Base-by-base conservation (phyloP, 2,329 filamentous ascomycete genomes). In the Fusarium sp. region DNA sequence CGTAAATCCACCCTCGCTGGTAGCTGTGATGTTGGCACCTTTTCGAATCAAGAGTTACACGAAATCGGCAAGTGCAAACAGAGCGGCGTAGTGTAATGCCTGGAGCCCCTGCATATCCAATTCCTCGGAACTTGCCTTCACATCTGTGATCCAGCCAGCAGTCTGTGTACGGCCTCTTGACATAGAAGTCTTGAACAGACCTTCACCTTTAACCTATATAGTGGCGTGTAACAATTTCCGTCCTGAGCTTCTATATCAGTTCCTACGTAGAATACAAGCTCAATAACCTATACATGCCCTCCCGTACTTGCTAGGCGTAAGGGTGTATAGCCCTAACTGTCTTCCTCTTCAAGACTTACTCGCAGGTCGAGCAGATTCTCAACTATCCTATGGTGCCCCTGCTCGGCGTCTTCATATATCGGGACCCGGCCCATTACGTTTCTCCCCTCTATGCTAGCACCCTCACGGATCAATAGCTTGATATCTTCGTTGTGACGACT, bases 1-100 rank as follows among this genome's bases (percentile, higher is more conserved):
- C 4, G 1, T 56, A 0, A 18, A 24, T 2, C 22, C 43, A 14
- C 0, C 6, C 14, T 44, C 10, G 15, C 24, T 9, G 14, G 22
- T 16, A 11, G 15, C 22, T 1, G 22, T 16, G 14, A 44, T 12
- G 4, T 8, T 16, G 2, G 9, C 42, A 16, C 15, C 42, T 5
- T 24, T 10, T 24, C 6, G 8, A 10, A 44, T 5, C 6, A 25
- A 44, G 15, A 24, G 42, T 24, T 18, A 8, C 9, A 25, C 12
- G 6, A 44, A 16, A 4, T 25, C 8, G 5, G 42, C 16, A 25
- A 6, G 42, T 44, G 8, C 8, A 44, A 16, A 4, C 7, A 15
- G 8, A 22, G 22, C 22, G 3, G 42, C 42, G 6, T 14, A 25
- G 9, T 1, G 22, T 22, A 44, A 14, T 15, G 22, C 42, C 22